Conservation (phyloP, 2,329 filamentous ascomycete species). For the Daldinia sp. region DNA sequence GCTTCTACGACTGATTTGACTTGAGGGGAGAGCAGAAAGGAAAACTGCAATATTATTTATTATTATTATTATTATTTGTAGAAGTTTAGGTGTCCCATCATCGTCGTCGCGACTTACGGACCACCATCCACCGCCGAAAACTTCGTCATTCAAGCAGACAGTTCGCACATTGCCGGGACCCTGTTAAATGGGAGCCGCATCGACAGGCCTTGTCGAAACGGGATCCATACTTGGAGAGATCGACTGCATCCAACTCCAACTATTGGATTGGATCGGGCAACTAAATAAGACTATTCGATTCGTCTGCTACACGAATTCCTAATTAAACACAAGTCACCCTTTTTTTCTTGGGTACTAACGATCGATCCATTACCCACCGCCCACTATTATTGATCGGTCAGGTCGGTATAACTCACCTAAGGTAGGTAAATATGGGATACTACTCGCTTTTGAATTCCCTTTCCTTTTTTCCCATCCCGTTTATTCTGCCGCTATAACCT, state of each 20-base stretch:
- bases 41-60: background rate
- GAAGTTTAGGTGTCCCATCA: too few relatives aligned
- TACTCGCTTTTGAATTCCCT: background rate
- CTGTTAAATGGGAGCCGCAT: conserved; percentile 38
- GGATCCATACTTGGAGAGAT: conserved; percentile 36
- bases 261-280: conserved; percentile 35
- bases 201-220: conserved; percentile 32
- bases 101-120: conserved; percentile 12
- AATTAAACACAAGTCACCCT: conserved; percentile 31
- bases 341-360: conserved; percentile 20
- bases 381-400: conserved; percentile 8
- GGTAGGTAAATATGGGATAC: conserved; percentile 17
- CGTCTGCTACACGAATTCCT: conserved; percentile 32
- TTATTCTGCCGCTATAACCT: conserved; percentile 5
- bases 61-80: too few relatives aligned
- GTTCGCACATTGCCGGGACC: conserved; percentile 18
- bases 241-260: conserved; percentile 33
- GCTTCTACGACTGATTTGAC: background rate
- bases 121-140: conserved; percentile 17
- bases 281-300: conserved; percentile 36
- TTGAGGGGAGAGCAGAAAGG: background rate
- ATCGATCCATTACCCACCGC: conserved; percentile 16
- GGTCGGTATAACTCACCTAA: conserved; percentile 16
- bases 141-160: conserved; percentile 11
- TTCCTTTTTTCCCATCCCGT: background rate